These are phyloP conservation scores for Podospora didyma DNA, from an alignment of 495 filamentous ascomycete species.

Conservation along the genomic window DNA sequence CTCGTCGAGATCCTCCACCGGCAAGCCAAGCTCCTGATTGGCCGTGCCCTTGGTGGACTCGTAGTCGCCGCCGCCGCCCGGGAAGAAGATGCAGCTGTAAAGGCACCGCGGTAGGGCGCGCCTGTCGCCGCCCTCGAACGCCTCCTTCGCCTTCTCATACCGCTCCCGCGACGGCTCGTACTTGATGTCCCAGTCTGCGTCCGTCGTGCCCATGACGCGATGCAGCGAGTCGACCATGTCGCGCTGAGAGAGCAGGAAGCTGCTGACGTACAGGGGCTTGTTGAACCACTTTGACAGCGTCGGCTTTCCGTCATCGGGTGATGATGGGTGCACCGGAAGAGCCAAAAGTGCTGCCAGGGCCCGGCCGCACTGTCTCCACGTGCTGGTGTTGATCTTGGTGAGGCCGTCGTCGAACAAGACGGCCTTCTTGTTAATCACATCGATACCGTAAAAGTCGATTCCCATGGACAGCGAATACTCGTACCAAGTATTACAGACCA, in stretches of 20 bases:
- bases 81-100: constrained; percentile 50
- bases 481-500: constrained; percentile 46
- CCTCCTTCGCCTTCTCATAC: constrained; percentile 32
- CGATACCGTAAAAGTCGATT: constrained; percentile 27
- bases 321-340: constrained; percentile 44
- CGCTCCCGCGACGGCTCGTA: constrained; percentile 40
- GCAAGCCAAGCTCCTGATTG: constrained; percentile 51
- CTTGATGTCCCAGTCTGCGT: constrained; percentile 54
- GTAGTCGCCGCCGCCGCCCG: constrained; percentile 20
- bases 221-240: constrained; percentile 45
- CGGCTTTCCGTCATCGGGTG: constrained; percentile 21
- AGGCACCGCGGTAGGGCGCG: constrained; percentile 46
- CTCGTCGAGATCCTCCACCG: constrained; percentile 56
- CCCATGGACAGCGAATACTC: constrained; percentile 34
- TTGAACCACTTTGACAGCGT: constrained; percentile 36
- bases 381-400: constrained; percentile 32
- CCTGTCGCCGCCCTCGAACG: constrained; percentile 32
- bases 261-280: constrained; percentile 34
- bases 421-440: constrained; percentile 24
- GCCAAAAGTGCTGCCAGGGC: constrained; percentile 36
- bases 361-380: constrained; percentile 38
- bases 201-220: constrained; percentile 49
- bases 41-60: constrained; percentile 34
- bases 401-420: constrained; percentile 33
- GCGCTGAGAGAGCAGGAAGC: constrained; percentile 42